A percentile compares a stretch with the other conserved stretches of the same genome.
These are phyloP conservation scores for Linanthus parryae DNA, from an alignment of 148 eudicot genomes.

Conservation along the genomic window DNA sequence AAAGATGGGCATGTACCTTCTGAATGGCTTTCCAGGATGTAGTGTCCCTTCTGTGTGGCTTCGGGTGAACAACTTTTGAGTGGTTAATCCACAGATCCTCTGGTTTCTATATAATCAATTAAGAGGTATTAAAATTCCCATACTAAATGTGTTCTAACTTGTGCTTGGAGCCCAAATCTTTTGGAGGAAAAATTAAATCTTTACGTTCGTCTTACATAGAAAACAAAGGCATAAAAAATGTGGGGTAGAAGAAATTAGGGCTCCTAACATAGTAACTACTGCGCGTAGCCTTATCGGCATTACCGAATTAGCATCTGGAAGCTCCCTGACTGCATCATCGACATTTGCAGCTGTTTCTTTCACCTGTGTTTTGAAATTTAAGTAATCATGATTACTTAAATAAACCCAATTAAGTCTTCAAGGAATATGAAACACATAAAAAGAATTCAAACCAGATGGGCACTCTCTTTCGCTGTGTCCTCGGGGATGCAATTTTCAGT, in stretches of 20 bases:
- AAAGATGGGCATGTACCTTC: too few relatives aligned
- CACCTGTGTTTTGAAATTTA: slow-evolving; percentile 53
- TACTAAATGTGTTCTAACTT: too few relatives aligned
- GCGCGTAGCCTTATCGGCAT: too few relatives aligned
- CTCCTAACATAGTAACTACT: too few relatives aligned
- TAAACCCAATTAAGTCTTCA: neutral
- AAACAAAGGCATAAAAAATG: too few relatives aligned
- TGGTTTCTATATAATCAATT: slow-evolving; percentile 56
- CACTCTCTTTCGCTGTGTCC: slow-evolving; percentile 61
- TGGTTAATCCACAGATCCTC: slow-evolving; percentile 93
- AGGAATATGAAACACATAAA: neutral
- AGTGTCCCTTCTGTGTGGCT: slow-evolving; percentile 83
- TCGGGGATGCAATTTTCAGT: slow-evolving; percentile 80
- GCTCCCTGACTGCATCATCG: slow-evolving; percentile 89
- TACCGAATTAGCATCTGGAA: slow-evolving; percentile 98
- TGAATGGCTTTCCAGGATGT: slow-evolving; percentile 75
- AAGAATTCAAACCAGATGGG: slow-evolving; percentile 42
- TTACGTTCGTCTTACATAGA: too few relatives aligned
- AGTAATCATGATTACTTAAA: neutral
- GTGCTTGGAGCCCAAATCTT: too few relatives aligned
- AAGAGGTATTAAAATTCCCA: slow-evolving; percentile 1
- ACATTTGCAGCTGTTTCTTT: slow-evolving; percentile 91
- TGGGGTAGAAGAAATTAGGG: too few relatives aligned
- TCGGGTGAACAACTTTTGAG: slow-evolving; percentile 82
- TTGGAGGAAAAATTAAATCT: too few relatives aligned